Evolutionary conservation across 73 alveolate genomes (phyloP).

Genomic region (Tetrahymena elliotti): DNA sequence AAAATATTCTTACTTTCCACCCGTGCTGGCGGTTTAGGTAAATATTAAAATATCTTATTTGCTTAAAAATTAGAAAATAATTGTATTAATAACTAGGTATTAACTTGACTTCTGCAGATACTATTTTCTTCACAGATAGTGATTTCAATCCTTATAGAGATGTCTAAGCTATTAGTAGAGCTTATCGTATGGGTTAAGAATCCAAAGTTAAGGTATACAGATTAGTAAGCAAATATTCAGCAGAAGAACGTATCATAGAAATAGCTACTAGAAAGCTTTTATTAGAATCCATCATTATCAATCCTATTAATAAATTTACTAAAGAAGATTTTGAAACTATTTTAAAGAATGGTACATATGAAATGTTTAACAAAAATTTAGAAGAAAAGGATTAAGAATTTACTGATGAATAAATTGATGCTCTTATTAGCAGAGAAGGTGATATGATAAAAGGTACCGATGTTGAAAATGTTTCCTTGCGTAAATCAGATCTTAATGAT

Average conservation of each 20-base stretch:
- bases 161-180: conserved; percentile 60
- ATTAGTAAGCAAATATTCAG: conserved; percentile 55
- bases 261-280: conserved; percentile 53
- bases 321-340: conserved; percentile 42
- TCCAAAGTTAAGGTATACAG: conserved; percentile 57
- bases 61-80: conserved; percentile 28
- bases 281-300: conserved; percentile 36
- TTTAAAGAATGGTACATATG: conserved; percentile 51
- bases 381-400: conserved; percentile 47
- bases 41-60: not conserved
- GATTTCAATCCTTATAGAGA: conserved; percentile 73
- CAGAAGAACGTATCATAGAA: conserved; percentile 61
- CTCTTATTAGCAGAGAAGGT: conserved; percentile 36
- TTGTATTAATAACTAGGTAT: conserved; percentile 17
- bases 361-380: conserved; percentile 40
- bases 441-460: conserved; percentile 33
- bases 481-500: conserved; percentile 33
- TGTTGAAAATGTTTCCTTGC: conserved; percentile 15
- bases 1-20: conserved; percentile 27
- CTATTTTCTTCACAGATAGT: conserved; percentile 57
- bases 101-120: conserved; percentile 67
- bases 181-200: conserved; percentile 66
- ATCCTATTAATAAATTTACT: conserved; percentile 35
- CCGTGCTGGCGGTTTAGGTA: conserved; percentile 31
- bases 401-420: conserved; percentile 47